These are phyloP conservation scores for Claviceps africana DNA, from an alignment of 2,329 filamentous ascomycete genomes.

Conservation along the genomic window DNA sequence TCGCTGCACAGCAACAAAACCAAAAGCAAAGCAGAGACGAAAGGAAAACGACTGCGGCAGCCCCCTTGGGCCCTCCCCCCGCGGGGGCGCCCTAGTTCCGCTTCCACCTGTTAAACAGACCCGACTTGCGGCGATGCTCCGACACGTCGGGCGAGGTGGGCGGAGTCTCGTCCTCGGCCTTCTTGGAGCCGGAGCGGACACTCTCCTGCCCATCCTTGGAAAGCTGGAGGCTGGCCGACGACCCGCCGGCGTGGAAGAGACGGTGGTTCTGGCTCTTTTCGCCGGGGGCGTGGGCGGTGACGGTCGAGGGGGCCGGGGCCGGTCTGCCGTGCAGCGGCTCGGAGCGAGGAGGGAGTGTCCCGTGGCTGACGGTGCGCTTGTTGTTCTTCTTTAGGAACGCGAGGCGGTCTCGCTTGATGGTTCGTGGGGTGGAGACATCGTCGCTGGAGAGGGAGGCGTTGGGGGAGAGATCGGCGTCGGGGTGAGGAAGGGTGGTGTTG, in stretches of 20 bases:
- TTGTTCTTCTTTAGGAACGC: conserved; percentile 34
- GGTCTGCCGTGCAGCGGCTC: conserved; percentile 18
- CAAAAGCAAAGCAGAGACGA: not conserved
- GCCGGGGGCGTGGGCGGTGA: no score
- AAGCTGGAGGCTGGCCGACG: conserved; percentile 16
- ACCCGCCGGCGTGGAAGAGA: conserved; percentile 9
- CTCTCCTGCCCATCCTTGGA: conserved; percentile 28
- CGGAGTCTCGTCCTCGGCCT: conserved; percentile 20
- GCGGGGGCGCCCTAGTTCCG: not conserved
- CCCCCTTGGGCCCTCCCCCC: no score
- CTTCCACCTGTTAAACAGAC: conserved; percentile 8
- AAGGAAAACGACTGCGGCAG: no score
- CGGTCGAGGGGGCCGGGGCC: no score
- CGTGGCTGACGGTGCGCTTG: conserved; percentile 32
- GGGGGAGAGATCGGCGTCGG: conserved; percentile 43
- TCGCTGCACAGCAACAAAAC: conserved; percentile 6
- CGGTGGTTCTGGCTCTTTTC: conserved; percentile 10
- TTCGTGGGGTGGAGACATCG: conserved; percentile 32
- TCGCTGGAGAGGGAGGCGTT: conserved; percentile 42
- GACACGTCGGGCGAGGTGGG: conserved; percentile 24
- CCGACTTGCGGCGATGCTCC: conserved; percentile 16
- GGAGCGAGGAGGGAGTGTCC: conserved; percentile 25
- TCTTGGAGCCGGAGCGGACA: conserved; percentile 12
- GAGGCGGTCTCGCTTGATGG: conserved; percentile 28
- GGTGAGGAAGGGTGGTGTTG: conserved; percentile 49